These are phyloP conservation scores for Syncephalastrum racemosum DNA, from an alignment of 371 early-diverging fungal species.

Conservation along the genomic window DNA sequence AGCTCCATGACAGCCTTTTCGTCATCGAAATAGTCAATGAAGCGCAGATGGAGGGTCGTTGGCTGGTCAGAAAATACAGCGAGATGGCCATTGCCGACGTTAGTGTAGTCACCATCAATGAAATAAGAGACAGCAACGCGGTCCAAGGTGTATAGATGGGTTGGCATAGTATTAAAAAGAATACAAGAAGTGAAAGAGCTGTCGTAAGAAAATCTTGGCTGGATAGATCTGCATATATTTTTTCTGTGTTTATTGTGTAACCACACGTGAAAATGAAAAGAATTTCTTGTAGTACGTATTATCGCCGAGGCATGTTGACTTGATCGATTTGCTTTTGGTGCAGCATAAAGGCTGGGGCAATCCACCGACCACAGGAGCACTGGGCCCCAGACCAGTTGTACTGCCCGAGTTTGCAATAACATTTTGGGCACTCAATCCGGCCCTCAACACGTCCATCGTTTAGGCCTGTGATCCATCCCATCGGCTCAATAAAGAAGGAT, in stretches of 20 bases:
- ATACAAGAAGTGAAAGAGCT: background rate
- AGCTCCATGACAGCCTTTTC: conserved; percentile 27
- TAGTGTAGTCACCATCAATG: conserved; percentile 8
- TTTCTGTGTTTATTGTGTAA: conserved; percentile 5
- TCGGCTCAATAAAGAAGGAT: conserved; percentile 82
- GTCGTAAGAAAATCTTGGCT: conserved; percentile 16
- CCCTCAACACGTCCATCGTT: conserved; percentile 67
- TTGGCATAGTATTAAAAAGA: conserved; percentile 1
- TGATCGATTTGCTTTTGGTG: conserved; percentile 79
- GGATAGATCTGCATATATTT: background rate
- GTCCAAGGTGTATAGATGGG: conserved; percentile 14
- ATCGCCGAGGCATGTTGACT: conserved; percentile 21
- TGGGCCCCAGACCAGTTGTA: conserved; percentile 85
- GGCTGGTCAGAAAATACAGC: conserved; percentile 18
- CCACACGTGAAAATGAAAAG: conserved; percentile 1
- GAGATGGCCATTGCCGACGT: conserved; percentile 22
- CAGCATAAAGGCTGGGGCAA: conserved; percentile 83
- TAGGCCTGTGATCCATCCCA: conserved; percentile 78
- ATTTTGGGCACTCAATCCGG: conserved; percentile 82
- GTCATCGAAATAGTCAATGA: conserved; percentile 23
- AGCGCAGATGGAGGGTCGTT: conserved; percentile 13
- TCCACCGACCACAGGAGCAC: conserved; percentile 88
- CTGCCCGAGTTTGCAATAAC: conserved; percentile 77
- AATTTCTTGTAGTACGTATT: conserved; percentile 1
- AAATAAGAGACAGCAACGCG: conserved; percentile 15